Base-by-base conservation (phyloP, 176 grass and related monocot species). In the Microstegium vimineum region DNA sequence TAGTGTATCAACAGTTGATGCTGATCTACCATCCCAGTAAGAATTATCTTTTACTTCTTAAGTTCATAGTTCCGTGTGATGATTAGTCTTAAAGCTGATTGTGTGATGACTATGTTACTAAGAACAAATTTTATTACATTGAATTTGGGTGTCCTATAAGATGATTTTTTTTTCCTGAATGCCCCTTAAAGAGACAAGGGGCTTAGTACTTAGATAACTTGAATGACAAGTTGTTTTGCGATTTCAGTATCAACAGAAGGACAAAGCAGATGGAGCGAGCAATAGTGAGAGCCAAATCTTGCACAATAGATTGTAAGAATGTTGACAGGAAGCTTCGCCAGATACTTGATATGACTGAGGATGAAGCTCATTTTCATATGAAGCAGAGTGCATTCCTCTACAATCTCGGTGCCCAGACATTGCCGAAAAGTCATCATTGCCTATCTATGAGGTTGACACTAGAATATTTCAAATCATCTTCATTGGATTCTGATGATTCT, bases 311-410 rank as follows among this genome's bases (percentile, higher is more conserved):
- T 82, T 98, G 96, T 67, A 89, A 80, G 73, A 95, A 90, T 84
- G 89, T 93, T 79, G 79, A 86, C 71, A 93, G 83, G 75, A 98
- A 98, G 82, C 89, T 98, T 41, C 76, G 93, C 27, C 96, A 98
- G 86, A 91, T 98, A 85, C 92, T 98, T 82, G 89, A 95, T 81
- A 89, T 91, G 78, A 95, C 96, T 20, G 89, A 95, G 76, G 89
- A 92, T 88, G 96, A 95, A 88, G 85, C 89, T 75, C 89, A 90
- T 69, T 98, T 98, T 86, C 93, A 98, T 84, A 92, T 87, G 89
- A 89, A 86, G 66, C 96, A 98, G 82, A 93, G 90, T 86, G 93
- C 90, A 71, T 95, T 95, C 81, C 86, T 98, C 69, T 98, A 95
- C 86, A 81, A 91, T 35, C 93, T 98, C 25, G 89, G 89, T 85